Conservation (phyloP, 345 rosid genomes). For the Physaria fendleri region DNA sequence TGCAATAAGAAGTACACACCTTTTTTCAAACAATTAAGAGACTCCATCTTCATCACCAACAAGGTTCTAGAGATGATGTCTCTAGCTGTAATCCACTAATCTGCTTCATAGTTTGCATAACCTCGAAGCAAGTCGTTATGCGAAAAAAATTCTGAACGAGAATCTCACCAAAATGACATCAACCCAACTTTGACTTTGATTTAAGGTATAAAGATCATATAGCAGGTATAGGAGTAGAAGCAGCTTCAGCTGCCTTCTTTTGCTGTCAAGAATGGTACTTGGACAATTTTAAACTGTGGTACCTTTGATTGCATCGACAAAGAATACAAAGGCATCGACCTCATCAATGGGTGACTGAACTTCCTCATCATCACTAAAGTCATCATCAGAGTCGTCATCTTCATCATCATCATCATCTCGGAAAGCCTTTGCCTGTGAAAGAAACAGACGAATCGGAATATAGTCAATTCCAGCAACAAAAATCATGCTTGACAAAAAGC, state of each 20-base stretch:
- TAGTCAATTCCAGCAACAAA: background rate
- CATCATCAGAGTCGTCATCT: conserved; percentile 74
- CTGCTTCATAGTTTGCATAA: conserved; percentile 19
- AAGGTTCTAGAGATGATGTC: background rate
- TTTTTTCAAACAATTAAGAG: conserved; percentile 13
- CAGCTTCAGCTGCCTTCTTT: conserved; percentile 54
- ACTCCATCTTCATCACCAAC: conserved; percentile 17
- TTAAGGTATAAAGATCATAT: conserved; percentile 2
- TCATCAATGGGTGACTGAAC: conserved; percentile 94
- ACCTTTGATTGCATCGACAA: conserved; percentile 90
- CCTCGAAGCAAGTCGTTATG: conserved; percentile 4
- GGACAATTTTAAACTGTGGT: background rate
- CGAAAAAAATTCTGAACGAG: conserved; percentile 1
- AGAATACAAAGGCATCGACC: conserved; percentile 91
- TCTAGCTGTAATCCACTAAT: conserved; percentile 2
- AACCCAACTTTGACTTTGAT: conserved; percentile 5
- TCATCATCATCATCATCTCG: conserved; percentile 52
- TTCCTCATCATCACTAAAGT: conserved; percentile 89
- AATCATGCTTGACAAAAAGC: background rate
- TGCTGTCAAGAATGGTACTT: conserved; percentile 13
- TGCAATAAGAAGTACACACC: conserved; percentile 6
- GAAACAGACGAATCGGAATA: background rate
- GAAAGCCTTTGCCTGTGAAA: conserved; percentile 58
- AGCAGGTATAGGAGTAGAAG: conserved; percentile 3
- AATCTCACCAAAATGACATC: conserved; percentile 25